Evolutionary conservation across 2,329 filamentous ascomycete species (phyloP).

Genomic region (Thelonectria discophora): DNA sequence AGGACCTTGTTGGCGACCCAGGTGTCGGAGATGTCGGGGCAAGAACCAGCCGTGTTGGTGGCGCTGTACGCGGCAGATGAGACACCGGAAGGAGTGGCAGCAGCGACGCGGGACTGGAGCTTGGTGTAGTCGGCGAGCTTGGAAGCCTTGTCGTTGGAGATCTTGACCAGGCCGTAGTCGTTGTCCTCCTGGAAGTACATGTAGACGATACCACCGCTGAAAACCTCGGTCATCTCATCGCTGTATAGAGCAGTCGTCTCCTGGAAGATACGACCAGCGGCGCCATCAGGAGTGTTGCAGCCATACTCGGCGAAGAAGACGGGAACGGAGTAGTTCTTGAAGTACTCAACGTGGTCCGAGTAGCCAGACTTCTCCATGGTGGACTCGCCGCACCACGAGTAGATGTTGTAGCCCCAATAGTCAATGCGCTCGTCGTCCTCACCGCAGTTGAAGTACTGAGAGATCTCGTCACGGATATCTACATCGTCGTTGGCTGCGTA

Average conservation of each 20-base stretch:
- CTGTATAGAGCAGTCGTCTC: constrained; percentile 87
- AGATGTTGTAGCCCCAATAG: constrained; percentile 99
- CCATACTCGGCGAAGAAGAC: constrained; percentile 99
- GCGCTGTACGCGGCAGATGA: constrained; percentile 74
- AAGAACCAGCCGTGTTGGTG: constrained; percentile 74
- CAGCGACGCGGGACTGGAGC: constrained; percentile 75
- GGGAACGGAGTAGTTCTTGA: constrained; percentile 87
- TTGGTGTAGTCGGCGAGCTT: constrained; percentile 79
- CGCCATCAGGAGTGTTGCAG: constrained; percentile 76
- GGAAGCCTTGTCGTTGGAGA: constrained; percentile 66
- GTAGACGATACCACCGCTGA: constrained; percentile 97
- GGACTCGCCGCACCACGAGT: constrained; percentile 96
- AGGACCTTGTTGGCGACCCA: constrained; percentile 76
- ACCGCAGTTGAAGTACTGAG: constrained; percentile 95
- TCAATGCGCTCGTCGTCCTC: constrained; percentile 74
- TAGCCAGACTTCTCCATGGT: constrained; percentile 81
- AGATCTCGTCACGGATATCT: constrained; percentile 81
- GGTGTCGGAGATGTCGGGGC: constrained; percentile 70
- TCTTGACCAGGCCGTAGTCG: constrained; percentile 81
- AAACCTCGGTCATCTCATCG: constrained; percentile 81
- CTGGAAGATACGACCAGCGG: constrained; percentile 78
- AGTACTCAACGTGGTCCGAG: constrained; percentile 83
- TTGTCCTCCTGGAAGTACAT: constrained; percentile 96
- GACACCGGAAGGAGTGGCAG: constrained; percentile 72
- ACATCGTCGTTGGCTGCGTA: constrained; percentile 96